These are phyloP conservation scores for Trichoderma sp. DNA, from an alignment of 2,329 filamentous ascomycete genomes.

Conservation along the genomic window DNA sequence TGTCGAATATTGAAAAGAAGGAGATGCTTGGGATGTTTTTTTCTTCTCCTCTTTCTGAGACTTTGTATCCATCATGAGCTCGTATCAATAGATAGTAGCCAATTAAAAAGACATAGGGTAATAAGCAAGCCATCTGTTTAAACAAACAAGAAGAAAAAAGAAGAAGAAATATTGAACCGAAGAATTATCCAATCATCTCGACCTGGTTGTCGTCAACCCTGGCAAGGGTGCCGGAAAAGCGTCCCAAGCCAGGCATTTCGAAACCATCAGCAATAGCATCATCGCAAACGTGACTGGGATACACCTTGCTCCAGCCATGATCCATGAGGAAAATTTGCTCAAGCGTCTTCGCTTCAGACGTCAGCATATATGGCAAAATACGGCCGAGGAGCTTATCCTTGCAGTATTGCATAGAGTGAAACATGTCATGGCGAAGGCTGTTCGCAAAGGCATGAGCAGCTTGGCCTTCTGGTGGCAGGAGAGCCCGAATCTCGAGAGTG, in stretches of 20 bases:
- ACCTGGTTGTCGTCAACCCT: background rate
- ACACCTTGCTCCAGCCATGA: conserved; percentile 39
- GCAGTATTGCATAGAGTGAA: conserved; percentile 36
- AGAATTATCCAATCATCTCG: background rate
- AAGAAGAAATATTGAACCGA: background rate
- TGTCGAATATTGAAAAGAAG: background rate
- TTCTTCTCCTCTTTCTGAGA: background rate
- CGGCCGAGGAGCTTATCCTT: conserved; percentile 38
- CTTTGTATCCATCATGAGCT: background rate
- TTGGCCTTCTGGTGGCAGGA: conserved; percentile 28
- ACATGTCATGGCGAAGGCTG: conserved; percentile 26
- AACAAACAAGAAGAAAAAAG: background rate
- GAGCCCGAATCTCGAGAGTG: conserved; percentile 37
- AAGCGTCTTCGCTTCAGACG: conserved; percentile 33
- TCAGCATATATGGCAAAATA: conserved; percentile 32
- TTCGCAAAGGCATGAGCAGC: background rate
- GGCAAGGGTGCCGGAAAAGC: conserved; percentile 40
- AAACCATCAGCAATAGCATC: conserved; percentile 39
- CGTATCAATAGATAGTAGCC: background rate
- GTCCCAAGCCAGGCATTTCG: conserved; percentile 36
- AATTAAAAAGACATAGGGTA: background rate
- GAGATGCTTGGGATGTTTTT: background rate
- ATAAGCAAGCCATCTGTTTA: background rate
- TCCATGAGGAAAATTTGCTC: conserved; percentile 34
- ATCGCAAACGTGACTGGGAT: conserved; percentile 31